Conservation (phyloP, 768 basidiomycete species). For the Boletus reticulatus region DNA sequence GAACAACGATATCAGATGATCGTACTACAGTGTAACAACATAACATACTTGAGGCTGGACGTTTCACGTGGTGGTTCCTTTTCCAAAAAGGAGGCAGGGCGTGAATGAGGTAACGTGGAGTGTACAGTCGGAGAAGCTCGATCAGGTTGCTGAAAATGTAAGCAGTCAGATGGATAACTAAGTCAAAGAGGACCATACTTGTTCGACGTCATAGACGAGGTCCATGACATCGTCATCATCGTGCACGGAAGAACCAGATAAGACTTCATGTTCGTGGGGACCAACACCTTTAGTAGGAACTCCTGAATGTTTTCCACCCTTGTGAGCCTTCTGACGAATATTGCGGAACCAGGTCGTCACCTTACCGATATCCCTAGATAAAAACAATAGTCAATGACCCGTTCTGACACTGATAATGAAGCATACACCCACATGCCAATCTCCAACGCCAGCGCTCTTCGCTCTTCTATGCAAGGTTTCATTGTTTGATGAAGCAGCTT, state of each 20-base stretch:
- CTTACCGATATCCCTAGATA: constrained; percentile 69
- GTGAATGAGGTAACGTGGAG: too few species aligned
- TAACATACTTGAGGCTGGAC: too few species aligned
- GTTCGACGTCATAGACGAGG: constrained; percentile 35
- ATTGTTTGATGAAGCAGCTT: too few species aligned
- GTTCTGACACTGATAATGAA: not conserved
- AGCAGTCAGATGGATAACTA: too few species aligned
- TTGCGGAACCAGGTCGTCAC: constrained; percentile 91
- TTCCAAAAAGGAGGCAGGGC: too few species aligned
- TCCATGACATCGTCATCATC: constrained; percentile 49
- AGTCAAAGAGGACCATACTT: too few species aligned
- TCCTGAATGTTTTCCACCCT: constrained; percentile 56
- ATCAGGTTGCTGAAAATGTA: too few species aligned
- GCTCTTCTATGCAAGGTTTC: constrained; percentile 80
- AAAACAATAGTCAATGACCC: constrained; percentile 12
- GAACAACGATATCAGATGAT: too few species aligned
- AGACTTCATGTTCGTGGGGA: constrained; percentile 46
- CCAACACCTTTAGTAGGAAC: constrained; percentile 33
- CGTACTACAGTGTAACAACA: too few species aligned
- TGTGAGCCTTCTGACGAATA: constrained; percentile 74
- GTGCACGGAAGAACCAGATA: constrained; percentile 50
- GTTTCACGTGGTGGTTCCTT: too few species aligned
- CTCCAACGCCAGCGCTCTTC: constrained; percentile 67
- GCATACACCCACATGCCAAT: constrained; percentile 64
- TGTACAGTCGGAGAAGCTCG: too few species aligned